Evolutionary conservation across 768 basidiomycete species (phyloP), one percentile per base, ranked within the genome.

Genomic region (Suillus subalutaceus): DNA sequence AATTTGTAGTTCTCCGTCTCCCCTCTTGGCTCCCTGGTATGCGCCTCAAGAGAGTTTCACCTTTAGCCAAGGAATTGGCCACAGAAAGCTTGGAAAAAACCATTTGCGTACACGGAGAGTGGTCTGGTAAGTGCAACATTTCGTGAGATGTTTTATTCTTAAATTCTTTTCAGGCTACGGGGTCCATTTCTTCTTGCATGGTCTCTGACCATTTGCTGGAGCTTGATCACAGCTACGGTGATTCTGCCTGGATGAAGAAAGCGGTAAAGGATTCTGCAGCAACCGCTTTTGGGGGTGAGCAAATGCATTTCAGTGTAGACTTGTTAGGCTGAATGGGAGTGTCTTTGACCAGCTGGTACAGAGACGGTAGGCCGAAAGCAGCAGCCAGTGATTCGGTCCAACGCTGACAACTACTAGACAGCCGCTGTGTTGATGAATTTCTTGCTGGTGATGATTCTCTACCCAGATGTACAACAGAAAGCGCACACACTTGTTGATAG

Each of bases 401-500:
- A 15, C 9, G 44, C n/a, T 41, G 37, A 63, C 50, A 35, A 35
- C 5, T 37, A 50, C 16, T 26, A 66, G 65, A 66, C 65, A 43
- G 52, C 62, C 2, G n/a, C 50, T 41, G 41, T 30, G n/a, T 43
- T 59, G 30, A n/a, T 56, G 55, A 56, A 56, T 8, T 71, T 71
- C 38, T 26, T 71, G 13, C 64, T 66, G 20, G 43, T 32, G 30
- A 71, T 71, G 71, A 68, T 67, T 32, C 43, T 65, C 32, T 10
- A 66, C 6, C 69, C 65, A 32, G 64, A 66, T 8, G 32, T 71
- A 18, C 70, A 71, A 15, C 58, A 46, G 60, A 77, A 71, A 26
- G 79, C 78, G 23, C 71, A 72, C 23, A 68, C 70, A 18, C 78
- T 79, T 62, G 67, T 71, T 30, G 70, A 71, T 30, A 52, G 43